A percentile compares a stretch with the other conserved stretches of the same genome.
These are phyloP conservation scores for Solanum habrochaites DNA, from an alignment of 257 asterid genomes.

Conservation along the genomic window DNA sequence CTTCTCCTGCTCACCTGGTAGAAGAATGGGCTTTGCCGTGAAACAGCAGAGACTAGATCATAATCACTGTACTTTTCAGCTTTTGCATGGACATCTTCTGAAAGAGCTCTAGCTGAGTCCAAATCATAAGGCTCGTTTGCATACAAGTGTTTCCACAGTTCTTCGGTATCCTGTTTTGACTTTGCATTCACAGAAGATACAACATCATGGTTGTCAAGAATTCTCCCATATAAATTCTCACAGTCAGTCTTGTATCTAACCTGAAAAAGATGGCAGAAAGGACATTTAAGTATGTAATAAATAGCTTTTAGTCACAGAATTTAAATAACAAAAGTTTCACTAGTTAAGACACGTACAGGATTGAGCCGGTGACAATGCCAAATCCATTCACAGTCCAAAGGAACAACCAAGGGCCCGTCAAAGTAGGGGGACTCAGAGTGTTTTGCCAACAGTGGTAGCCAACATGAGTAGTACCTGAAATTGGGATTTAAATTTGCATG, in stretches of 20 bases:
- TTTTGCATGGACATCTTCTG: constrained; percentile 7
- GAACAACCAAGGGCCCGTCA: constrained; percentile 74
- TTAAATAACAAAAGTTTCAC: neutral
- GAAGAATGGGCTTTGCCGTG: constrained; percentile 81
- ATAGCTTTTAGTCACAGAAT: neutral
- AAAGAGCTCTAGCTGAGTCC: constrained; percentile 21
- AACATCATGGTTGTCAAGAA: constrained; percentile 60
- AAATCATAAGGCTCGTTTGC: constrained; percentile 60
- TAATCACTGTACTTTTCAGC: constrained; percentile 50
- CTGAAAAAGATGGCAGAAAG: constrained; percentile 24
- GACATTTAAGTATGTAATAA: neutral
- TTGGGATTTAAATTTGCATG: neutral
- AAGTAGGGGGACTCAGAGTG: constrained; percentile 53
- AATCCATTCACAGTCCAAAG: constrained; percentile 95
- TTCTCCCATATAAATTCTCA: constrained; percentile 59
- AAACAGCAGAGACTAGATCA: constrained; percentile 72
- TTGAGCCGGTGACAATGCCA: constrained; percentile 99
- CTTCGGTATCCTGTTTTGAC: constrained; percentile 37
- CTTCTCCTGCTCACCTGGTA: constrained; percentile 55
- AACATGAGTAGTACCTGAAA: constrained; percentile 71
- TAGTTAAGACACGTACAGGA: constrained; percentile 46
- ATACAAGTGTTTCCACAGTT: constrained; percentile 47
- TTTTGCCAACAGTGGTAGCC: constrained; percentile 93
- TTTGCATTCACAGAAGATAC: constrained; percentile 49
- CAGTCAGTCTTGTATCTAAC: constrained; percentile 74